These are phyloP conservation scores for Eucalyptus regnans DNA, from an alignment of 345 rosid species.

Conservation along the genomic window DNA sequence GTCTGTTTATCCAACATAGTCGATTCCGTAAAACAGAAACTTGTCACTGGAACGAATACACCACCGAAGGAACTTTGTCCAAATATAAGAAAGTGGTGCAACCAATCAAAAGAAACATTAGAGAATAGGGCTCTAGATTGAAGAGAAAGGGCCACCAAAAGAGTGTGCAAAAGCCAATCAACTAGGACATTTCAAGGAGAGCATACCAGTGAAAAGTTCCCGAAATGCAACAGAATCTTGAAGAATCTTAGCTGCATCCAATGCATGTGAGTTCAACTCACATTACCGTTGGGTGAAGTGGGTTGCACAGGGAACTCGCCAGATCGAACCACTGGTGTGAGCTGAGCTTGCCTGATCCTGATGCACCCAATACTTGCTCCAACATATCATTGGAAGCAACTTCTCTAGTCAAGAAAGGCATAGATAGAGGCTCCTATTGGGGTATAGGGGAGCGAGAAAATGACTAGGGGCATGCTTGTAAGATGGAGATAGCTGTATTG, in stretches of 20 bases:
- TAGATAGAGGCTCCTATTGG: conserved; percentile 2
- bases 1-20: not conserved
- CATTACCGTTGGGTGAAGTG: not conserved
- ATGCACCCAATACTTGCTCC: not conserved
- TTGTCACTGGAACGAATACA: not conserved
- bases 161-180: not conserved
- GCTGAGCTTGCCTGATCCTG: not conserved
- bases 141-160: not conserved
- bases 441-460: not conserved
- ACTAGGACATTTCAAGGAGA: not conserved
- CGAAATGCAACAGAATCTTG: not conserved
- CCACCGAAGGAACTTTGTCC: not conserved
- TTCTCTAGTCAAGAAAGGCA: not conserved
- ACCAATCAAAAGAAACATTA: not conserved
- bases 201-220: not conserved
- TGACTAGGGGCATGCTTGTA: not conserved
- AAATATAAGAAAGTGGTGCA: not conserved
- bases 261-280: not conserved
- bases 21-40: not conserved
- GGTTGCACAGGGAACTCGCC: not conserved
- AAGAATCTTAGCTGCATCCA: not conserved
- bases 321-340: not conserved
- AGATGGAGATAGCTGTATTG: conserved; percentile 10
- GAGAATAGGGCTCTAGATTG: not conserved
- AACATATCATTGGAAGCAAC: not conserved